Evolutionary conservation across 192 early-diverging fungal genomes (phyloP), one percentile per base, ranked within the genome.

Genomic region (Coemansia sp.): DNA sequence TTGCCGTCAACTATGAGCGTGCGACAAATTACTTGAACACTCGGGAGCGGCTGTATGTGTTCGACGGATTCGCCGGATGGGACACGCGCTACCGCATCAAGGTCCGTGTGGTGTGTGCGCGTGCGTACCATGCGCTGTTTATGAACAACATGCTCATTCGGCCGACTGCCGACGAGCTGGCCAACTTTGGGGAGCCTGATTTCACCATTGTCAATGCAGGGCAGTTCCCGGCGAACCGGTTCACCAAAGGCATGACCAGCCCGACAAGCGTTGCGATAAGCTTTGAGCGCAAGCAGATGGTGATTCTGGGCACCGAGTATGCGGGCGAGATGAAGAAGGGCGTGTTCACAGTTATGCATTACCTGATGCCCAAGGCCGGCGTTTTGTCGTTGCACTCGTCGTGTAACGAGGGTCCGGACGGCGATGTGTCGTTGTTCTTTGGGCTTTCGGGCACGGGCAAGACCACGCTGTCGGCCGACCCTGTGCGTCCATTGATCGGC

Each of bases 261-360:
- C 88, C 84, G 61, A 98, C 96, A 67, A 92, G 90, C 57, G 90
- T 98, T 47, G 85, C 93, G 21, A 83, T 98, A 77, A 93, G 91
- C 89, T 98, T 98, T 63, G 88, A 90, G 74, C 89, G 91, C 77
- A 74, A 76, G 29, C 93, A 98, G 82, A 98, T 98, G 96, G 92
- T 98, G 37, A 98, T 98, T 56, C 85, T 98, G 43, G 96, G 96
- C 50, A 94, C 94, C 63, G 91, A 97, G 80, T 98, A 98, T 69
- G 96, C 96, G 60, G 96, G 96, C 59, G 96, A 98, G 84, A 98
- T 98, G 96, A 98, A 98, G 85, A 98, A 98, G 90, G 96, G 96
- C 76, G 87, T 93, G 62, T 95, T 97, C 83, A 97, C 94, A 23
- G 93, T 98, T 54, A 97, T 98, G 96, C 94, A 98, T 82, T 97